Percentiles rank a stretch among this genome's conserved stretches.
These are phyloP conservation scores for Stentor coeruleus DNA, from an alignment of 73 alveolate genomes.

Conservation along the genomic window DNA sequence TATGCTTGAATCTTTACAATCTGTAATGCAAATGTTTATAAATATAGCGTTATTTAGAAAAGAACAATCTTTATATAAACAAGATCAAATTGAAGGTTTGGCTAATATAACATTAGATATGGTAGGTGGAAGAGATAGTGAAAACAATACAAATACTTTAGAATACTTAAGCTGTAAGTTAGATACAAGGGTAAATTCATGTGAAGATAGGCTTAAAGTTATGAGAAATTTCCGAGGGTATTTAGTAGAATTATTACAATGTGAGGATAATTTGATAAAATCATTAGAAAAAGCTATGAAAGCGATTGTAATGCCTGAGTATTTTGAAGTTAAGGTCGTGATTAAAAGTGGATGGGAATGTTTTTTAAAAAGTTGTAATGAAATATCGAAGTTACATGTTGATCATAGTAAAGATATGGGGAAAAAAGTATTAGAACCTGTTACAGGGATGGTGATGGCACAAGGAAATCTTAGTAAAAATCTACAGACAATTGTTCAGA, in stretches of 20 bases:
- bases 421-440: not conserved
- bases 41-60: not conserved
- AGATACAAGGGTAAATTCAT: not conserved
- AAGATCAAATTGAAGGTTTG: not conserved
- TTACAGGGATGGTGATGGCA: not conserved
- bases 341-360: not conserved
- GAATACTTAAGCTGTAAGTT: not conserved
- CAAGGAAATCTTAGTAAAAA: not conserved
- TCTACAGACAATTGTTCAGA: not conserved
- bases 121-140: not conserved
- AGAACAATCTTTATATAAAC: not conserved
- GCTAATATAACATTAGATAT: conserved; percentile 19
- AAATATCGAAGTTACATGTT: not conserved
- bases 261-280: not conserved
- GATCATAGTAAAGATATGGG: not conserved
- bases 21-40: not conserved
- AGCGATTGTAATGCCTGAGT: not conserved
- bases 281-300: not conserved
- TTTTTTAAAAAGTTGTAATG: not conserved
- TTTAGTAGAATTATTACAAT: not conserved
- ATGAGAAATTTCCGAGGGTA: not conserved
- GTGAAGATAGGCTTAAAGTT: conserved; percentile 16
- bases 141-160: not conserved
- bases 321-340: not conserved
- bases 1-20: not conserved